phyloP scores from a whole-genome alignment of 23 red algal genomes.

The Chondrus crispus region DNA sequence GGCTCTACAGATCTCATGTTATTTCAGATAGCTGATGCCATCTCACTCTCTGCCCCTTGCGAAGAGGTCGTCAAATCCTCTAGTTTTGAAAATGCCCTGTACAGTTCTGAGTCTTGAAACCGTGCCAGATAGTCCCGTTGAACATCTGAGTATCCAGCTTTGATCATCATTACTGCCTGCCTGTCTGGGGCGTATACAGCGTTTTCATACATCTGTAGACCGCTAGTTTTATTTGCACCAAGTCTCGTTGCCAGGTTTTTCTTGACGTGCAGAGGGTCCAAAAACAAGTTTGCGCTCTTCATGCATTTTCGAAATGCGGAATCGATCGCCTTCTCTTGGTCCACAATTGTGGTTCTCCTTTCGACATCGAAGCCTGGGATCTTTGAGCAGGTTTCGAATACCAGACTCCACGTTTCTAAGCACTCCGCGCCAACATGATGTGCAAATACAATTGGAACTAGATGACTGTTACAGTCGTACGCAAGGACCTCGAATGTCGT shows the following conservation, averaged over 20 bases:
- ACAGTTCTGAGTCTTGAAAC: background rate
- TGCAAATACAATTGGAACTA: background rate
- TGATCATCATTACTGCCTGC: background rate
- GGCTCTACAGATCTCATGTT: background rate
- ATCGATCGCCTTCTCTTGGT: background rate
- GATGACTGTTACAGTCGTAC: background rate
- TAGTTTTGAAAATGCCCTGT: background rate
- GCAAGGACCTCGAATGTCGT: background rate
- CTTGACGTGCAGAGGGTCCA: background rate
- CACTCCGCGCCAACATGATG: background rate
- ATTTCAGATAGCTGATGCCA: background rate
- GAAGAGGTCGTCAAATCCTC: background rate
- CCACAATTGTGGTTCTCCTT: background rate
- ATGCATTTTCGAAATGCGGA: background rate
- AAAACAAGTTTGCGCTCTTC: background rate
- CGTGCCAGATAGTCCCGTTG: background rate
- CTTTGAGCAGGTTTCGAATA: background rate
- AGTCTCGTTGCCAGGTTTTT: background rate
- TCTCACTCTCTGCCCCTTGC: background rate
- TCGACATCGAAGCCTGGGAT: background rate
- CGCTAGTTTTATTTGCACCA: background rate
- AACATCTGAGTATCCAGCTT: background rate
- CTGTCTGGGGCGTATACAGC: background rate
- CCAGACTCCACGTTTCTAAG: background rate
- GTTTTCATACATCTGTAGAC: background rate